Conservation (phyloP, 2,329 filamentous ascomycete species). For the Claviceps maximensis region DNA sequence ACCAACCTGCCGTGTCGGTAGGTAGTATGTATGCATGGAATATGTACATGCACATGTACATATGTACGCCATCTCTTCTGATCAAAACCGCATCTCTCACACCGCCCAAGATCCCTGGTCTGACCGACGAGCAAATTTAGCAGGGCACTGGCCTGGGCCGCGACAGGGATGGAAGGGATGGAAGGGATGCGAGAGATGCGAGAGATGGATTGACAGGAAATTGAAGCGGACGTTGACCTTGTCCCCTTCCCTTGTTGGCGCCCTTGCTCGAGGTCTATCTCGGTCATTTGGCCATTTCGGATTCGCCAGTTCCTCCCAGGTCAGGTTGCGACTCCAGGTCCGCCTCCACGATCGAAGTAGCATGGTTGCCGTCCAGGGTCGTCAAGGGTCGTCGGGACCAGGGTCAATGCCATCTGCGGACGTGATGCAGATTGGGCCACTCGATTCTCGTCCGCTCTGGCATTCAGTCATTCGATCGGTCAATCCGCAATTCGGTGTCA, state of each 20-base stretch:
- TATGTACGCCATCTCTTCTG: background rate
- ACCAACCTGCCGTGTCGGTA: background rate
- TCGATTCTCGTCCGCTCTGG: background rate
- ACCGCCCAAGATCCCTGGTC: constrained; percentile 3
- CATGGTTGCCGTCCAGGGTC: background rate
- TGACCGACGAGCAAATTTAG: background rate
- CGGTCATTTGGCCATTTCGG: background rate
- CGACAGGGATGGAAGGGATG: constrained; percentile 2
- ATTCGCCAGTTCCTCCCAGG: background rate
- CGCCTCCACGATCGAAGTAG: constrained; percentile 4
- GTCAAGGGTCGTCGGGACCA: background rate
- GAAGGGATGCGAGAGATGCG: too few relatives aligned
- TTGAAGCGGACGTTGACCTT: background rate
- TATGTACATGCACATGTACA: background rate
- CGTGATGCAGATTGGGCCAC: background rate
- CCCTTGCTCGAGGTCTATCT: background rate
- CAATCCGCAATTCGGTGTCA: too few relatives aligned
- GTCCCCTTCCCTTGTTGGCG: background rate
- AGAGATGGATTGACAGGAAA: background rate
- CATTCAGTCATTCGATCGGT: background rate
- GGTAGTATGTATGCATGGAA: background rate
- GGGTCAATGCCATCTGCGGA: background rate
- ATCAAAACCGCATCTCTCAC: background rate
- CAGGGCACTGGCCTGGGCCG: background rate
- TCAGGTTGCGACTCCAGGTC: background rate